Evolutionary conservation across 2,329 filamentous ascomycete species (phyloP).

Genomic region (Colletotrichum theobromicola): DNA sequence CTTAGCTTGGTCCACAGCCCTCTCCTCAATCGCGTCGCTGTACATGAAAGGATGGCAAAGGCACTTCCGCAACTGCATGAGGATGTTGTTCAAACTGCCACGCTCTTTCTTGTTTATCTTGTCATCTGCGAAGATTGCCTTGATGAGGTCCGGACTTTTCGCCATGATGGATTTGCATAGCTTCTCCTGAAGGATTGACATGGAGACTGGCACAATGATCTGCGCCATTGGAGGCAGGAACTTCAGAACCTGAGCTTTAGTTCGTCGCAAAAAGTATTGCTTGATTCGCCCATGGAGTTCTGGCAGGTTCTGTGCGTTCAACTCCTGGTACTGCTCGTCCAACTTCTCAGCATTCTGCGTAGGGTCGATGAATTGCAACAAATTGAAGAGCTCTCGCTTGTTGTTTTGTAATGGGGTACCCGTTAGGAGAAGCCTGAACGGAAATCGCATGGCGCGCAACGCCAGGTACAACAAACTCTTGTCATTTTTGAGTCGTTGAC

Average conservation of each 20-base stretch:
- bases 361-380: slow-evolving; percentile 92
- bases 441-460: slow-evolving; percentile 74
- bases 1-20: slow-evolving; percentile 62
- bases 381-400: slow-evolving; percentile 90
- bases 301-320: slow-evolving; percentile 82
- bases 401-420: slow-evolving; percentile 96
- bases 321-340: slow-evolving; percentile 76
- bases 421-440: slow-evolving; percentile 86
- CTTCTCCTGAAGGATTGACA: slow-evolving; percentile 92
- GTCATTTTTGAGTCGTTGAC: slow-evolving; percentile 94
- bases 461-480: slow-evolving; percentile 80
- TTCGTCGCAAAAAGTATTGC: slow-evolving; percentile 73
- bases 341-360: slow-evolving; percentile 71
- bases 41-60: slow-evolving; percentile 97
- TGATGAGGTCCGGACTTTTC: slow-evolving; percentile 88
- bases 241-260: slow-evolving; percentile 88
- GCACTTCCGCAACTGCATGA: slow-evolving; percentile 94
- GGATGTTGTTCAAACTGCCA: slow-evolving; percentile 87
- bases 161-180: slow-evolving; percentile 92
- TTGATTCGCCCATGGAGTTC: slow-evolving; percentile 85
- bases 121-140: slow-evolving; percentile 78
- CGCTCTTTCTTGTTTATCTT: slow-evolving; percentile 74
- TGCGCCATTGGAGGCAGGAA: slow-evolving; percentile 94
- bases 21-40: slow-evolving; percentile 87
- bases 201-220: slow-evolving; percentile 94